Evolutionary conservation across 768 basidiomycete species (phyloP), one percentile per base, ranked within the genome.

Genomic region (Macrolepiota fuliginosa): DNA sequence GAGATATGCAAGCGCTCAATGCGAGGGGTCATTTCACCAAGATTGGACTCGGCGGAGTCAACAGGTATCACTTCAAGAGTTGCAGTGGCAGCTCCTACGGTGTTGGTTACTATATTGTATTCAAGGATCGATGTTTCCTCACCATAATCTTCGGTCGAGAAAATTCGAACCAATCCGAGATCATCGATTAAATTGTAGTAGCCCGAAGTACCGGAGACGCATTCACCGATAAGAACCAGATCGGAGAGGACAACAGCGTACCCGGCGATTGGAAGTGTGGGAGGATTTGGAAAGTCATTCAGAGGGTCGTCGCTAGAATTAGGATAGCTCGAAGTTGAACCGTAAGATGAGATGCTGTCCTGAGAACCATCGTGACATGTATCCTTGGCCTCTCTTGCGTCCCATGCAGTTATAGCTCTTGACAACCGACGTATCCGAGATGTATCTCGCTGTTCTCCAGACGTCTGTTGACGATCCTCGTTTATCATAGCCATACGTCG

Each of bases 161-260:
- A 69, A 10, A 92, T 80, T 70, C 66, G 85, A 57, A 64, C 81
- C 67, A 70, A 69, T 68, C 80, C 86, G 70, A 66, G 73, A 63
- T 64, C 74, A 7, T 73, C 70, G 24, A 73, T 65, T 62, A 73
- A 65, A 46, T 63, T 63, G 72, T 69, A 70, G 56, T 64, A 63
- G 17, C 47, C 29, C 29, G 29, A 46, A 27, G 46, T 56, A 27
- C 62, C 66, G 35, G 64, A 56, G 40, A 70, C 61, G 17, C 60
- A 63, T 1, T 62, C 63, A 17, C 84, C 81, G 29, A 92, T 70
- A n/a, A 93, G 65, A 52, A 91, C 69, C 35, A 93, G 60, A 70
- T 94, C 91, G 17, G 83, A 83, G 7, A 32, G 29, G 29, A 32
- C 29, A 72, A 93, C 77, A 40, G 69, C 75, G 63, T 75, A 75